These are phyloP conservation scores for Trichomonas gallinae DNA, from an alignment of 208 protist genomes.

Conservation along the genomic window DNA sequence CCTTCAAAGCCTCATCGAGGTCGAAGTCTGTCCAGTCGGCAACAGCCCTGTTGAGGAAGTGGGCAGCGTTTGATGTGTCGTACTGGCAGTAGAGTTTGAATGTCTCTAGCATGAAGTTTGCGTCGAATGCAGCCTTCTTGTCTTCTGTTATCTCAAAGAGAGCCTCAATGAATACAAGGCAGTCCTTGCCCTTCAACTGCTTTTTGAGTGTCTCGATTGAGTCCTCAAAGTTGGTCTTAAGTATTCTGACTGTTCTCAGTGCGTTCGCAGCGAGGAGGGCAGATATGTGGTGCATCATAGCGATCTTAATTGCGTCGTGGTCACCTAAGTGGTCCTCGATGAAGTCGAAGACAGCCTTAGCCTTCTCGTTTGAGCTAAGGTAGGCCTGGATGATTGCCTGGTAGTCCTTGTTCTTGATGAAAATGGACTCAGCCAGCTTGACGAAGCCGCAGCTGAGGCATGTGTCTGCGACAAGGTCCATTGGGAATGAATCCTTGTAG, in stretches of 20 bases:
- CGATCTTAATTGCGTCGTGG: neutral
- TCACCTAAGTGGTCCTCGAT: neutral
- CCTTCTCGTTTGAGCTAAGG: neutral
- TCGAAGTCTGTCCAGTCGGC: neutral
- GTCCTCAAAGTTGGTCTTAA: neutral
- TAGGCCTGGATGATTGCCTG: neutral
- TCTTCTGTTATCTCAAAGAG: neutral
- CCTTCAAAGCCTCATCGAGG: neutral
- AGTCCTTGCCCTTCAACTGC: neutral
- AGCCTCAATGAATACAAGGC: neutral
- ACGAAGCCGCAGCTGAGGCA: neutral
- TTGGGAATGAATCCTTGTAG: neutral
- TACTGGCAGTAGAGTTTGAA: neutral
- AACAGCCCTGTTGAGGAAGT: neutral
- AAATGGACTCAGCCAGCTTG: neutral
- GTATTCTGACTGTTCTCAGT: neutral
- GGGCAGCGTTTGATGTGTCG: neutral
- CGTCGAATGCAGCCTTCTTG: neutral
- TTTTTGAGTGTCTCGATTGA: neutral
- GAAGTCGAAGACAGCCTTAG: neutral
- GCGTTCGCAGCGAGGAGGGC: neutral
- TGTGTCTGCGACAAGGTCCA: neutral
- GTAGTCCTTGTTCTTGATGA: neutral
- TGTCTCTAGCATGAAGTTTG: neutral
- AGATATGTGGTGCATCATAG: neutral